phyloP scores from a whole-genome alignment of 2,329 filamentous ascomycete genomes.

The Fusarium torulosum region DNA sequence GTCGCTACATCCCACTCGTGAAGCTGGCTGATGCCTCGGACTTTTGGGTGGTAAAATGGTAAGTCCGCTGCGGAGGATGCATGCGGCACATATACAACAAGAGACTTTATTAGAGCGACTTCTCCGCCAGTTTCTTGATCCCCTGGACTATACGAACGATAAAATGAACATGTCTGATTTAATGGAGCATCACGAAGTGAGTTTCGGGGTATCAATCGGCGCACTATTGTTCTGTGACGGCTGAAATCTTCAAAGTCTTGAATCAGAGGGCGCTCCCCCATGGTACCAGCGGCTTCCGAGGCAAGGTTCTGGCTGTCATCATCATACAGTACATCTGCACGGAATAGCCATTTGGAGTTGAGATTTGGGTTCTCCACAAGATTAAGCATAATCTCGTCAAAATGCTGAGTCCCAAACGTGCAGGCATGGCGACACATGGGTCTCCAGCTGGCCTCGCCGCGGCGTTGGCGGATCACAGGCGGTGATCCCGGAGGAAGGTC shows the following conservation, averaged over 20 bases:
- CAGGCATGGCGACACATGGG: conserved; percentile 69
- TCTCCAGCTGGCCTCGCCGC: conserved; percentile 58
- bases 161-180: conserved; percentile 86
- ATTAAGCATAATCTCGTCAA: conserved; percentile 77
- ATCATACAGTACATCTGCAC: conserved; percentile 76
- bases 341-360: conserved; percentile 81
- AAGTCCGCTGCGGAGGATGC: conserved; percentile 69
- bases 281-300: neutral
- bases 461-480: conserved; percentile 47
- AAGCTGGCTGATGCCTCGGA: conserved; percentile 79
- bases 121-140: conserved; percentile 31
- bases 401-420: conserved; percentile 72
- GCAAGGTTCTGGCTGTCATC: conserved; percentile 41
- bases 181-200: conserved; percentile 78
- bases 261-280: neutral
- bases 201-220: conserved; percentile 86
- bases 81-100: conserved; percentile 84
- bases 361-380: conserved; percentile 83
- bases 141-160: conserved; percentile 52
- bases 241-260: conserved; percentile 45
- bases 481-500: conserved; percentile 46
- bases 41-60: conserved; percentile 89
- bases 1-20: conserved; percentile 70
- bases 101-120: conserved; percentile 49
- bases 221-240: conserved; percentile 75